A percentile compares a stretch with the other conserved stretches of the same genome.
Evolutionary conservation across 192 early-diverging fungal species (phyloP).

Genomic region (Umbelopsis ramanniana): DNA sequence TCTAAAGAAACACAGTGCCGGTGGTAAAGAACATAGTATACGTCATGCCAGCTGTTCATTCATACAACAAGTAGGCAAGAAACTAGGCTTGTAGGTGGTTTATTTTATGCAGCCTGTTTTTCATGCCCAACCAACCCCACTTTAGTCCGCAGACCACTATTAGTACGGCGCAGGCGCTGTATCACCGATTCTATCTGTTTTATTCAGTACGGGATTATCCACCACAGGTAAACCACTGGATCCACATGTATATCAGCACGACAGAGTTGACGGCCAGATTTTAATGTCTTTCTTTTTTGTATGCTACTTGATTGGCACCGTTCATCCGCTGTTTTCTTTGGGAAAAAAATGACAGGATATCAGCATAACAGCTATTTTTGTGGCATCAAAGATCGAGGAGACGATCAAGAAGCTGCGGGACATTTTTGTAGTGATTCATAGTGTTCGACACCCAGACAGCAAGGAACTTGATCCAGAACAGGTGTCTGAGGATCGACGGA

Average conservation of each 20-base stretch:
- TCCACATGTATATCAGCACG: no score
- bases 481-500: conserved; percentile 70
- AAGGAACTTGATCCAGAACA: conserved; percentile 63
- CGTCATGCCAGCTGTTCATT: conserved; percentile 49
- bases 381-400: conserved; percentile 87
- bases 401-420: conserved; percentile 85
- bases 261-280: no score
- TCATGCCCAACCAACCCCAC: no score
- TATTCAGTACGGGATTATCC: conserved; percentile 52
- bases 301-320: no score
- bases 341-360: conserved; percentile 50
- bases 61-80: conserved; percentile 54
- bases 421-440: conserved; percentile 68
- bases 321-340: no score
- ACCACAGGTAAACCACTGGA: conserved; percentile 40
- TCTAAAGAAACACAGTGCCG: neutral
- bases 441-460: conserved; percentile 50
- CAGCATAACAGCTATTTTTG: conserved; percentile 73
- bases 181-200: conserved; percentile 61
- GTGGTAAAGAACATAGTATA: conserved; percentile 28
- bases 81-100: conserved; percentile 59
- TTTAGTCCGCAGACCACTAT: conserved; percentile 66
- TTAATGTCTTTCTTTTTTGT: no score
- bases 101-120: conserved; percentile 24
- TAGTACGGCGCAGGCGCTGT: conserved; percentile 58